Percentiles rank a stretch among this genome's conserved stretches.
phyloP scores from a whole-genome alignment of 2,329 filamentous ascomycete genomes.

The Apiospora kogelbergensis region DNA sequence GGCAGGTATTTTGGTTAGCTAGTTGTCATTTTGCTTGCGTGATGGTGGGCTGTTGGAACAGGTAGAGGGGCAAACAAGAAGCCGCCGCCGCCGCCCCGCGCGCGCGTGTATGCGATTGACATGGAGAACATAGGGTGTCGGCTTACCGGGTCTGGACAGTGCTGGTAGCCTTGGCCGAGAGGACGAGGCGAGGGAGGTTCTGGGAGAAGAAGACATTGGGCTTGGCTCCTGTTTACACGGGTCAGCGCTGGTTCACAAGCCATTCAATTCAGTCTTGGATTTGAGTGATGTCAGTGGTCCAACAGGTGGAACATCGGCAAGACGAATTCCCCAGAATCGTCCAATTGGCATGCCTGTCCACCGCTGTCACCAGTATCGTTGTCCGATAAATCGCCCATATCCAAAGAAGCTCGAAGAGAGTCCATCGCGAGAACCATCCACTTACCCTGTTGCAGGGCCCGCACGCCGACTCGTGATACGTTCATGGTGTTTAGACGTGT shows the following conservation, averaged over 20 bases:
- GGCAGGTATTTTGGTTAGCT: background rate
- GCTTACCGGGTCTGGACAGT: constrained; percentile 48
- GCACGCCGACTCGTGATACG: constrained; percentile 56
- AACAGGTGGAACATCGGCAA: background rate
- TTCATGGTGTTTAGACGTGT: constrained; percentile 43
- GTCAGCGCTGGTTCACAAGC: constrained; percentile 12
- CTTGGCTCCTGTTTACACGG: constrained; percentile 33
- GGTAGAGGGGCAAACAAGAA: background rate
- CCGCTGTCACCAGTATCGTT: background rate
- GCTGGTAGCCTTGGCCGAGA: constrained; percentile 41
- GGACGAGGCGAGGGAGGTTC: constrained; percentile 46
- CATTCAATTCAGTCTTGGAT: background rate
- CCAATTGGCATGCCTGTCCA: background rate
- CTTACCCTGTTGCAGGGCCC: constrained; percentile 60
- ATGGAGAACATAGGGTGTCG: background rate
- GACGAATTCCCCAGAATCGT: background rate
- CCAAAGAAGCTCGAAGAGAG: background rate
- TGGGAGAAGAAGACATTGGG: constrained; percentile 48
- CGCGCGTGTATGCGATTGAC: too few relatives aligned
- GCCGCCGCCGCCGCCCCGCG: too few relatives aligned
- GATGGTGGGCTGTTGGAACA: background rate
- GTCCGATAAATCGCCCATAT: constrained; percentile 8
- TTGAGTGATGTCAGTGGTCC: background rate
- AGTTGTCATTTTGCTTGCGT: background rate
- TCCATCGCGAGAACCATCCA: constrained; percentile 12